Evolutionary conservation across 75 land plant species (phyloP), one percentile per base, ranked within the genome.

Genomic region (Pinus albicaulis): DNA sequence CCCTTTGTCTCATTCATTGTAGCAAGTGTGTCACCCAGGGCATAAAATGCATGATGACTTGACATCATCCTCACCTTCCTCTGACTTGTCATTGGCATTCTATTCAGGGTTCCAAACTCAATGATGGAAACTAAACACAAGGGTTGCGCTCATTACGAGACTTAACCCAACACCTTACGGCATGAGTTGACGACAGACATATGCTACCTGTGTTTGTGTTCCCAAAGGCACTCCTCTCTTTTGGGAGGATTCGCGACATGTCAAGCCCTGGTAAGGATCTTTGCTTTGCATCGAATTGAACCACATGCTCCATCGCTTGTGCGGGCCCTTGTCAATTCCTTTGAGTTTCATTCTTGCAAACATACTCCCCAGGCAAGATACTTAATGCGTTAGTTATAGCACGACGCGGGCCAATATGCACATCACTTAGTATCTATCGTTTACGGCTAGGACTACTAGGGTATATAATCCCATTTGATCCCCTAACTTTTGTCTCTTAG

Each of bases 51-150:
- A 73, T 73, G 75, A 26, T 73, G 56, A 73, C 77, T 17, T 57
- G 14, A 57, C 59, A 2, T 31, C 31, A 31, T 31, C 31, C 0
- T 31, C 31, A 31, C 31, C 31, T 31, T 31, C 31, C 31, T 31
- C 3, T 3, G 59, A 19, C 59, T 57, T 19, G 3, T 57, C 59
- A 57, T 3, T 2, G 2, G 25, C 3, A 24, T 1, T 74, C 63
- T 72, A 71, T 79, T 73, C 44, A 70, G 57, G 59, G 36, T 78
- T 78, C 79, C 79, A 78, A 78, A 48, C 64, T 78, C 61, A 72
- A 78, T 78, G 83, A 55, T 78, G 75, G 34, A 81, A 82, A 82
- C 59, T 82, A 78, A 82, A 82, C 75, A 82, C 19, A 31, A 80
- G 84, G 77, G 72, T 79, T 82, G 78, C 11, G 22, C 85, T 77